Evolutionary conservation across 1,284 basidiomycete species (phyloP), one percentile per base, ranked within the genome.

Genomic region (Singerocomus rubriflavus): DNA sequence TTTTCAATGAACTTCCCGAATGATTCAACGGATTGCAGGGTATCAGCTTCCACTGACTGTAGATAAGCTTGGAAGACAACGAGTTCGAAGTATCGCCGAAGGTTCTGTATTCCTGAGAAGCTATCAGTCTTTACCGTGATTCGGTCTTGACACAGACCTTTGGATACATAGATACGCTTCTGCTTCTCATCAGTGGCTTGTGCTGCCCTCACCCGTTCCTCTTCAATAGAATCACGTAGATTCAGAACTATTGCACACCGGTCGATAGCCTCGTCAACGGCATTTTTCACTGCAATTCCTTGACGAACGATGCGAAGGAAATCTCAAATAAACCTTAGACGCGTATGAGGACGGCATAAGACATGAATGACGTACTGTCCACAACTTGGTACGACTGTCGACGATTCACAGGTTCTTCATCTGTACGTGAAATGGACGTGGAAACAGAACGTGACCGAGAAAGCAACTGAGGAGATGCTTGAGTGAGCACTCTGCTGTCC

Each of bases 11-110:
- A 97, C 4, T 76, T 79, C 61, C 90, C 91, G 44, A 97, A 88
- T 3, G 78, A 84, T 59, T 88, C 85, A 39, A 91, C 83, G 7
- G 86, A 82, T 45, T 81, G 73, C 65, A 92, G 78, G 1, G 88
- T 91, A 64, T 94, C 91, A 0, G 92, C 91, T 55, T 84, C 78
- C 0, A 82, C 89, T 14, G 92, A 91, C 59, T 91, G 88, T 27
- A 99, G 78, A 67, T 97, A 99, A 1, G 94, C 88, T 67, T 96
- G 92, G 75, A 99, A 98, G 30, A 97, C 80, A 54, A 98, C 86
- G 17, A 99, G 79, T 66, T 91, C 85, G 57, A 94, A 97, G 71
- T 98, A 98, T 57, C 89, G 83, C 48, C 85, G 77, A 21, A 97
- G 77, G 60, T 90, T 88, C 57, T 90, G 84, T 42, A 96, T 71